phyloP scores from a whole-genome alignment of 257 asterid genomes.

The Lycium barbarum region DNA sequence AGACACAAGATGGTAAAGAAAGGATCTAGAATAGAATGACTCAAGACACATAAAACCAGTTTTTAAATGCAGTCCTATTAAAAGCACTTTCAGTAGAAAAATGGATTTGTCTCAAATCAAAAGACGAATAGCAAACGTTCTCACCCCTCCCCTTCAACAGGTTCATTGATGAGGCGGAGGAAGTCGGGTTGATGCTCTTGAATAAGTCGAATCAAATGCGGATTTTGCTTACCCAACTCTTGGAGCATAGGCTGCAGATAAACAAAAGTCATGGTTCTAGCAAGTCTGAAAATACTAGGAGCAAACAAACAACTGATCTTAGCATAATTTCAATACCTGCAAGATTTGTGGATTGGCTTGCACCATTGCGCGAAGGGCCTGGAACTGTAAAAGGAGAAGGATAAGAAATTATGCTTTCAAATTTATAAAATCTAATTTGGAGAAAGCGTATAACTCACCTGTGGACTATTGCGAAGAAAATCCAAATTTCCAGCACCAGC shows the following conservation, averaged over 20 bases:
- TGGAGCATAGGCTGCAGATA: conserved; percentile 89
- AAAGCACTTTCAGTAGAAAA: neutral
- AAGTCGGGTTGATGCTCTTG: conserved; percentile 95
- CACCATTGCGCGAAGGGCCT: conserved; percentile 78
- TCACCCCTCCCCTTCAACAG: conserved; percentile 88
- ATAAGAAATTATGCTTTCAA: conserved; percentile 18
- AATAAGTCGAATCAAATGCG: conserved; percentile 77
- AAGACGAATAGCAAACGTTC: conserved; percentile 33
- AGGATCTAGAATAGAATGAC: neutral
- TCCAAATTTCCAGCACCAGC: conserved; percentile 78
- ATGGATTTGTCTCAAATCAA: neutral
- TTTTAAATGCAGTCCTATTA: conserved; percentile 3
- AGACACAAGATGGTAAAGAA: conserved; percentile 5
- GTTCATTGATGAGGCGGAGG: conserved; percentile 86
- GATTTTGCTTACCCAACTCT: conserved; percentile 95
- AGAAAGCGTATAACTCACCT: conserved; percentile 54
- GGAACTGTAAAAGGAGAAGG: conserved; percentile 57
- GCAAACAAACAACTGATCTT: conserved; percentile 4
- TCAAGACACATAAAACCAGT: neutral
- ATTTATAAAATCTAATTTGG: conserved; percentile 11
- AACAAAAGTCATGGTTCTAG: conserved; percentile 21
- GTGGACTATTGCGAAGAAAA: conserved; percentile 85
- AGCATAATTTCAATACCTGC: conserved; percentile 56
- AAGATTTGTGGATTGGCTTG: conserved; percentile 92
- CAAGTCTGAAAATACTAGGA: conserved; percentile 19